Base-by-base conservation (phyloP, 139 green algal genomes). In the Tetradesmus obliquus region DNA sequence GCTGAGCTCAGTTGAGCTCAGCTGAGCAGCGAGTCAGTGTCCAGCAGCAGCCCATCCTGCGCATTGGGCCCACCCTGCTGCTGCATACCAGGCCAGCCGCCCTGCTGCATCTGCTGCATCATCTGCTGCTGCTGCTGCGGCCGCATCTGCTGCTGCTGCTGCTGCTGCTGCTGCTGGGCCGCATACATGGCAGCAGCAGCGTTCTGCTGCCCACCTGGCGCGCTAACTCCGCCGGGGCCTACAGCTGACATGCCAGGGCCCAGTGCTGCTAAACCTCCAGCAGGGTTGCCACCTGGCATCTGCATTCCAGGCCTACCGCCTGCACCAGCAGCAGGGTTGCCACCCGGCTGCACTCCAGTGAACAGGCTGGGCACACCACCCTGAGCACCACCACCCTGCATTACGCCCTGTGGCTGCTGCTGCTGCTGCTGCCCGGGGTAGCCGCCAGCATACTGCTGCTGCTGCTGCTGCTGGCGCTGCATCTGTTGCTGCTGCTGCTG, bases 61-160 rank as follows among this genome's bases (percentile, higher is more conserved):
- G n/a, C 74, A 51, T 82, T 82, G 76, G 13, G 45, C 51, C 80
- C 80, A 85, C 80, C 80, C 66, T 82, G 85, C 62, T 89, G 62
- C 20, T 13, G 10, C 12, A 58, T 60, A n/a, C n/a, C 12, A 74
- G 55, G 57, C n/a, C 54, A 55, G 12, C 55, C 54, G 10, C 84
- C 17, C 57, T 32, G n/a, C 71, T 88, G 57, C 57, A 24, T 22
- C 22, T 13, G 19, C 69, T 74, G 13, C 55, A 60, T 76, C 55
- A 51, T n/a, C 9, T 79, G 32, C 32, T 45, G 32, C 32, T 45
- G 32, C 32, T 5, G 5, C 81, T 69, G 57, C 5, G n/a, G 84
- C 84, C 66, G 66, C 55, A 88, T 79, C 22, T 79, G 57, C n/a
- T 76, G 57, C n/a, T 55, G 81, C 53, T 45, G 32, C 32, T 45